Conservation (phyloP, 2,329 filamentous ascomycete genomes). For the Elsinoe ampelina region DNA sequence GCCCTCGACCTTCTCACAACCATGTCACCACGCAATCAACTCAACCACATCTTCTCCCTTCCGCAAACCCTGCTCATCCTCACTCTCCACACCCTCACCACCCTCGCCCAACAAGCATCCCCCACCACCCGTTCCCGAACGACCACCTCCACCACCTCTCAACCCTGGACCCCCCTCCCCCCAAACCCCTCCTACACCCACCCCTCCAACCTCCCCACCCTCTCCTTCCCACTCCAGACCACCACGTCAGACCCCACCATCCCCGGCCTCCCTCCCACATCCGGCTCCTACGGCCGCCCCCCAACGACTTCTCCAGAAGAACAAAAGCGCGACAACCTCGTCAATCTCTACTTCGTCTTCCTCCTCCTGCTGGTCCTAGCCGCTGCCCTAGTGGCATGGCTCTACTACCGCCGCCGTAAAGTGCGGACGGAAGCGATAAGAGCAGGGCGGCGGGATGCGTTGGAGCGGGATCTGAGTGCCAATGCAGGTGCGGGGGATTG, state of each 20-base stretch:
- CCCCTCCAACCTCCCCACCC: not conserved
- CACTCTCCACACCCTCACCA: not conserved
- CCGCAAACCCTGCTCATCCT: not conserved
- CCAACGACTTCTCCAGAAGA: not conserved
- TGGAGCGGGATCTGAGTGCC: constrained; percentile 28
- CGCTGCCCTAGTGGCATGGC: constrained; percentile 35
- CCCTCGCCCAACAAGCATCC: not conserved
- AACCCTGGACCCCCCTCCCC: not conserved
- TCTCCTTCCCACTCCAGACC: not conserved
- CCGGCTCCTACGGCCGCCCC: not conserved
- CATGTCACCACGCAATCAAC: not conserved
- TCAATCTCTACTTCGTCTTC: constrained; percentile 48
- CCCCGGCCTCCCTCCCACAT: constrained; percentile 3
- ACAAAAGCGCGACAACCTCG: constrained; percentile 22
- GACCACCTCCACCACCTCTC: not conserved
- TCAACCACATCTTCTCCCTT: not conserved
- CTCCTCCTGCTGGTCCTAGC: constrained; percentile 44
- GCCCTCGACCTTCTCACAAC: not conserved
- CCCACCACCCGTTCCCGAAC: not conserved
- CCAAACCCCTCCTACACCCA: not conserved
- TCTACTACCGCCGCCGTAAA: constrained; percentile 38
- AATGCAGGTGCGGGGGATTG: constrained; percentile 15
- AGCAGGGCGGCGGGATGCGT: constrained; percentile 25
- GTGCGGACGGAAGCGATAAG: constrained; percentile 17
- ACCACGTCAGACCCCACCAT: constrained; percentile 9